Evolutionary conservation across 139 green algal genomes (phyloP).

Genomic region (Picochlorum sp.): DNA sequence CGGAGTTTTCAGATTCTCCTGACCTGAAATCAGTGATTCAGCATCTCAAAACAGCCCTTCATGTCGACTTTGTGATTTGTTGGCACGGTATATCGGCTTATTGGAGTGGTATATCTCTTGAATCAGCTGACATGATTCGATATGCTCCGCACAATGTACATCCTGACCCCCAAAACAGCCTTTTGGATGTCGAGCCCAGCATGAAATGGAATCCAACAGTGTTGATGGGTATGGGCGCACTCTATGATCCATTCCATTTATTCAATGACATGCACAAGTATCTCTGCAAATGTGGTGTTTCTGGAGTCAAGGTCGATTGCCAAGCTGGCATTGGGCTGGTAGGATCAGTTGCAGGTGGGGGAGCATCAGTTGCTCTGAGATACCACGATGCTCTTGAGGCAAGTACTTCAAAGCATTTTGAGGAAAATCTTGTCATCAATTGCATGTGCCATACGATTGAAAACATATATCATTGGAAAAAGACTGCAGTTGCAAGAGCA

Average conservation of each 20-base stretch:
- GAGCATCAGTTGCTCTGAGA: constrained; percentile 34
- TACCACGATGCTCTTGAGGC: constrained; percentile 72
- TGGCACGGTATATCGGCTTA: constrained; percentile 94
- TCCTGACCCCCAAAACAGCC: constrained; percentile 22
- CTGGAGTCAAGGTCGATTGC: constrained; percentile 92
- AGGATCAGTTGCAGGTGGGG: constrained; percentile 41
- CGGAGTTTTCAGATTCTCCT: constrained; percentile 4
- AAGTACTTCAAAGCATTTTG: constrained; percentile 70
- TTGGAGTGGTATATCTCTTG: constrained; percentile 77
- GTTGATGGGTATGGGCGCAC: constrained; percentile 64
- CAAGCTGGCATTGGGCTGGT: constrained; percentile 61
- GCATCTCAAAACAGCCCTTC: constrained; percentile 41
- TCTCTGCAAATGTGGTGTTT: constrained; percentile 60
- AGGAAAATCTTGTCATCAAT: constrained; percentile 86
- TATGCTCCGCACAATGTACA: constrained; percentile 29
- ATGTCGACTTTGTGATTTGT: constrained; percentile 78
- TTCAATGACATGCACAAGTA: constrained; percentile 90
- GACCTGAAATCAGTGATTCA: constrained; percentile 57
- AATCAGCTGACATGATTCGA: constrained; percentile 16
- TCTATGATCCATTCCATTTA: constrained; percentile 49
- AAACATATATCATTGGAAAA: constrained; percentile 61
- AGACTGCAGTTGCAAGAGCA: constrained; percentile 23
- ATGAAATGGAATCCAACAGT: constrained; percentile 50
- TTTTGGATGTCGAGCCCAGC: constrained; percentile 74
- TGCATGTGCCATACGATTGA: constrained; percentile 99